Evolutionary conservation across 2,329 filamentous ascomycete genomes (phyloP).

Genomic region (Grosmannia huntii): DNA sequence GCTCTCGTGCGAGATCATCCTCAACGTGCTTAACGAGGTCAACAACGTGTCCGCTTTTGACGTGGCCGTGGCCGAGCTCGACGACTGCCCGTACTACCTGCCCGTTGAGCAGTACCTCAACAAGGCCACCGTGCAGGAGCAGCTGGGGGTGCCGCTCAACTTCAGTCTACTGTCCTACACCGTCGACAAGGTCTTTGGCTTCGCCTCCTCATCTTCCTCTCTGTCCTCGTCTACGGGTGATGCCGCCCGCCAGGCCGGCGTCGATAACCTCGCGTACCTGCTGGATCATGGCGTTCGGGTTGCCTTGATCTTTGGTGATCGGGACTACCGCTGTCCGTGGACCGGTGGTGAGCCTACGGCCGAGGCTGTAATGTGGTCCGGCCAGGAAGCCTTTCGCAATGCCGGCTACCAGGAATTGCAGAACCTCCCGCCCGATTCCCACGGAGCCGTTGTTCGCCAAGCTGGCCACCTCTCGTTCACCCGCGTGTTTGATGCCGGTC

Average conservation of each 20-base stretch:
- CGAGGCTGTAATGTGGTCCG: slow-evolving; percentile 40
- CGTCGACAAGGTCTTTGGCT: background rate
- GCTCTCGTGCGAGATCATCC: background rate
- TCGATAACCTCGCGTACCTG: slow-evolving; percentile 34
- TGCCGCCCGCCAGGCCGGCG: slow-evolving; percentile 17
- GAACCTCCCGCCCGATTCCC: slow-evolving; percentile 41
- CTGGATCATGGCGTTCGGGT: slow-evolving; percentile 43
- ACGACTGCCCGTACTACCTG: background rate
- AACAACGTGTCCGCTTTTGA: background rate
- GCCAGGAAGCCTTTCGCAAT: slow-evolving; percentile 36
- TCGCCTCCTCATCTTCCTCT: background rate
- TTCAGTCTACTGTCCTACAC: slow-evolving; percentile 27
- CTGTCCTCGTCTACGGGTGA: slow-evolving; percentile 23
- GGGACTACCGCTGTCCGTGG: slow-evolving; percentile 43
- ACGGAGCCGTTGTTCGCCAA: slow-evolving; percentile 50
- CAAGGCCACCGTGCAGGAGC: slow-evolving; percentile 36
- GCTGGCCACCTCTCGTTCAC: slow-evolving; percentile 50
- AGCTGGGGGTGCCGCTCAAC: slow-evolving; percentile 46
- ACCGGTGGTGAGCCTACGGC: slow-evolving; percentile 35
- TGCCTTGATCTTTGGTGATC: slow-evolving; percentile 41
- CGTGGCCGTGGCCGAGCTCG: background rate
- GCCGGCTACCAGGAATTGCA: slow-evolving; percentile 54
- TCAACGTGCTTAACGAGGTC: background rate
- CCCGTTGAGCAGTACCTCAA: slow-evolving; percentile 24
- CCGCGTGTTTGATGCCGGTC: slow-evolving; percentile 41